Percentiles rank a stretch among this genome's conserved stretches.
Evolutionary conservation across 2,329 filamentous ascomycete species (phyloP).

Genomic region (Bipolaris sorokiniana): DNA sequence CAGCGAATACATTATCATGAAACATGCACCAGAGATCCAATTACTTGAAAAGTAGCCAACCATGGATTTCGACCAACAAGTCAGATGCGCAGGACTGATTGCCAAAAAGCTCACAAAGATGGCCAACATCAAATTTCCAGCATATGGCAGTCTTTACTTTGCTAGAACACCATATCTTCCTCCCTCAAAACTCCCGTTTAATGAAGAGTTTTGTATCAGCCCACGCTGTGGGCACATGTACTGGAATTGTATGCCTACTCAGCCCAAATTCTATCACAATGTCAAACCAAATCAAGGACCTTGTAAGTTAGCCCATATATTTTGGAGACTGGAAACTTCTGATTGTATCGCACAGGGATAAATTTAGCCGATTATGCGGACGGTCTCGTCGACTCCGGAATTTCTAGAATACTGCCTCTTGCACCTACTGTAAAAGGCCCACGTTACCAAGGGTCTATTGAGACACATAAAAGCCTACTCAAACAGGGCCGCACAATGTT

Average conservation of each 20-base stretch:
- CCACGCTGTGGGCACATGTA: slow-evolving; percentile 39
- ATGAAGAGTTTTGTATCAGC: slow-evolving; percentile 38
- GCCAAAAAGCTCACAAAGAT: slow-evolving; percentile 40
- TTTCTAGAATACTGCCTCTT: slow-evolving; percentile 45
- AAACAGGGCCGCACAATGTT: slow-evolving; percentile 37
- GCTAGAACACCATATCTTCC: slow-evolving; percentile 20
- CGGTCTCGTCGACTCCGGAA: slow-evolving; percentile 49
- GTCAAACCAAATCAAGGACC: slow-evolving; percentile 47
- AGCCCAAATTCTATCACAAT: slow-evolving; percentile 45
- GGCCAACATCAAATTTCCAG: slow-evolving; percentile 45
- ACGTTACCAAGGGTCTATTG: slow-evolving; percentile 46
- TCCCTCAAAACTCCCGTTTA: slow-evolving; percentile 18
- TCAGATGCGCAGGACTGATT: slow-evolving; percentile 37
- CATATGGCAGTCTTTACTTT: slow-evolving; percentile 48
- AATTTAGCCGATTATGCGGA: slow-evolving; percentile 43
- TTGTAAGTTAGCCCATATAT: slow-evolving; percentile 40
- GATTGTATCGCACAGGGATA: slow-evolving; percentile 39
- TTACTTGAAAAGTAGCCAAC: slow-evolving; percentile 43
- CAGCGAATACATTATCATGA: slow-evolving; percentile 51
- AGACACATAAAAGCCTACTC: slow-evolving; percentile 45
- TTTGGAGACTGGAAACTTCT: slow-evolving; percentile 10
- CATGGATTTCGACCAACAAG: slow-evolving; percentile 29
- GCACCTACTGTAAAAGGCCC: slow-evolving; percentile 25
- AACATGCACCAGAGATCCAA: slow-evolving; percentile 44
- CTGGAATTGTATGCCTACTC: slow-evolving; percentile 39